Evolutionary conservation across 2,329 filamentous ascomycete species (phyloP).

Genomic region (Rhexocercosporidium sp.): DNA sequence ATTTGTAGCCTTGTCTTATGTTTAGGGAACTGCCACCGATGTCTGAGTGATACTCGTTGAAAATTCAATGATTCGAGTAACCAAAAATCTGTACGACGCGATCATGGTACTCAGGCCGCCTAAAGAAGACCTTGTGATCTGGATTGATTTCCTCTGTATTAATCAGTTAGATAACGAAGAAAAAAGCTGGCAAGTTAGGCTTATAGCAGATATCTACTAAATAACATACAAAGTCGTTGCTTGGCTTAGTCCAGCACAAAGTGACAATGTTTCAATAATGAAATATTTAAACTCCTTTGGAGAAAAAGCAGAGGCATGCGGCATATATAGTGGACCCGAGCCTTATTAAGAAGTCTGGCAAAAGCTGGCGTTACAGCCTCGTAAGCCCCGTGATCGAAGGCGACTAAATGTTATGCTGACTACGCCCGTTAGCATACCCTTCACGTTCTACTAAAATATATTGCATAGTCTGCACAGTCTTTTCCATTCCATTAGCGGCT

Average conservation of each 20-base stretch:
- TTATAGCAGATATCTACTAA: constrained; percentile 32
- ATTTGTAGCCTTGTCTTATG: constrained; percentile 12
- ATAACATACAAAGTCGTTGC: constrained; percentile 11
- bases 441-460: neutral
- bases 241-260: constrained; percentile 28
- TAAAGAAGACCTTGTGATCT: constrained; percentile 2
- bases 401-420: neutral
- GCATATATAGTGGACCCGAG: neutral
- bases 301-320: neutral
- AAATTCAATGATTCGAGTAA: neutral
- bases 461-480: constrained; percentile 19
- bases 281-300: neutral
- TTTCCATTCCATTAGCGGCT: constrained; percentile 28
- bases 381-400: neutral
- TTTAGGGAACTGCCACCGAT: constrained; percentile 4
- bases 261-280: neutral
- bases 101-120: neutral
- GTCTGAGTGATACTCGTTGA: neutral
- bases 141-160: constrained; percentile 26
- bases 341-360: neutral
- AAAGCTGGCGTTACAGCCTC: neutral
- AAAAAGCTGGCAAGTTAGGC: constrained; percentile 27
- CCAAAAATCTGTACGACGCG: neutral
- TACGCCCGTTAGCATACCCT: neutral
- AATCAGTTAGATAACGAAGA: constrained; percentile 28